Conservation (phyloP, 495 filamentous ascomycete species). For the Talaromyces thailandensis region DNA sequence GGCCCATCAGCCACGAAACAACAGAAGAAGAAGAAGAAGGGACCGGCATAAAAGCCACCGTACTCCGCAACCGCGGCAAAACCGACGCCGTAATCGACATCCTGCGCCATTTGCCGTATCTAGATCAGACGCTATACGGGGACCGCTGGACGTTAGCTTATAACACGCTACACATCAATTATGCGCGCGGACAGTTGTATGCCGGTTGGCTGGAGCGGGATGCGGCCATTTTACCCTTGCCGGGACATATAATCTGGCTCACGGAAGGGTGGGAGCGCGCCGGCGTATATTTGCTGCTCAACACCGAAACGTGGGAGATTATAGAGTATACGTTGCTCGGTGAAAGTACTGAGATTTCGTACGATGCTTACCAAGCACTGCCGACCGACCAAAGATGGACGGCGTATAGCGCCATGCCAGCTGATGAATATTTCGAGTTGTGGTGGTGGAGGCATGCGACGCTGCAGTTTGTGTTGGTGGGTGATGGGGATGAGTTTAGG, state of each 20-base stretch:
- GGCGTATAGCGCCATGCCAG: not conserved
- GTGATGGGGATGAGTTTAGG: not conserved
- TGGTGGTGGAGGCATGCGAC: slow-evolving; percentile 4
- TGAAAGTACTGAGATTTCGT: not conserved
- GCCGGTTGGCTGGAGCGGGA: not conserved
- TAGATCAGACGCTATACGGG: not conserved
- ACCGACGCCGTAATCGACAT: not conserved
- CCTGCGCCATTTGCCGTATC: not conserved
- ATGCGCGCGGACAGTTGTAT: slow-evolving; percentile 3
- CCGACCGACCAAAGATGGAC: not conserved
- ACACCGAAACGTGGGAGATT: slow-evolving; percentile 3
- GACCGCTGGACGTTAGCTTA: not conserved
- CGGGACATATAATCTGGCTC: slow-evolving; percentile 4
- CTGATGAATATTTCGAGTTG: not conserved
- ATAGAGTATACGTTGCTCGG: slow-evolving; percentile 2
- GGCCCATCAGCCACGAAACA: not conserved
- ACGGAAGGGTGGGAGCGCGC: slow-evolving; percentile 1
- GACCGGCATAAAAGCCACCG: not conserved
- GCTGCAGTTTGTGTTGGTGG: not conserved
- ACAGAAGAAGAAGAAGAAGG: not conserved
- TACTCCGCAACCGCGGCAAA: slow-evolving; percentile 3
- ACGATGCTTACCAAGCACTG: not conserved
- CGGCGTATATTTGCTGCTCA: not conserved
- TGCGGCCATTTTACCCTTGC: not conserved
- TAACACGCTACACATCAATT: slow-evolving; percentile 5